Conservation (phyloP, 2,329 filamentous ascomycete genomes). For the Fusarium sp. region DNA sequence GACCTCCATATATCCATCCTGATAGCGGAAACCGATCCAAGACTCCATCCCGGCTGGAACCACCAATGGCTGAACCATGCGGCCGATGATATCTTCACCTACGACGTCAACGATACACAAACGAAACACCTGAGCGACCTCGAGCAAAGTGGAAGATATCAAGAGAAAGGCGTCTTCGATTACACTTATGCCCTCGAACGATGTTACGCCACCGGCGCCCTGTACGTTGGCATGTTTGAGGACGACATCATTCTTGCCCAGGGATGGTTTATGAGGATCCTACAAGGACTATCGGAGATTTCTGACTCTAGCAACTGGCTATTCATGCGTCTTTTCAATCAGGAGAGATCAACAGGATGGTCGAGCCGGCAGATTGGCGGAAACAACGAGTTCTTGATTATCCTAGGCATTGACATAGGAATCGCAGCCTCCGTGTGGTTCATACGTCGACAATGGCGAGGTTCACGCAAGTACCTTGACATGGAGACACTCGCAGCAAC, state of each 20-base stretch:
- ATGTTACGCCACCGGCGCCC: constrained; percentile 6
- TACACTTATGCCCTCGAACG: constrained; percentile 3
- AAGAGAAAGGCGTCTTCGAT: constrained; percentile 13
- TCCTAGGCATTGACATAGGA: not conserved
- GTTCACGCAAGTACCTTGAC: not conserved
- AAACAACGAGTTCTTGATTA: constrained; percentile 11
- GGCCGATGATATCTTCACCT: constrained; percentile 7
- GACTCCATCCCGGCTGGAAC: constrained; percentile 9
- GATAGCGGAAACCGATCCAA: constrained; percentile 14
- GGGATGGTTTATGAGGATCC: constrained; percentile 1
- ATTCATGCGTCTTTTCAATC: constrained; percentile 20
- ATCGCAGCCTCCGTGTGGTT: not conserved
- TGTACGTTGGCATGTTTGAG: constrained; percentile 13
- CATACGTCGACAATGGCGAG: not conserved
- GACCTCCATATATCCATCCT: constrained; percentile 12
- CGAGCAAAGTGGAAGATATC: not conserved
- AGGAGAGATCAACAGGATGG: constrained; percentile 16
- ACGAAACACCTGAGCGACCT: not conserved
- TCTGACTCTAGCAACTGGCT: not conserved
- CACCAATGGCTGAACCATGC: constrained; percentile 9
- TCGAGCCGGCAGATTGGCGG: constrained; percentile 8
- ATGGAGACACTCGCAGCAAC: not conserved
- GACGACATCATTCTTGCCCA: constrained; percentile 10
- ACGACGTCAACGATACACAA: not conserved
- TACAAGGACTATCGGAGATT: constrained; percentile 1